Base-by-base conservation (phyloP, 805 yeast genomes). In the Yarrowia divulgata region DNA sequence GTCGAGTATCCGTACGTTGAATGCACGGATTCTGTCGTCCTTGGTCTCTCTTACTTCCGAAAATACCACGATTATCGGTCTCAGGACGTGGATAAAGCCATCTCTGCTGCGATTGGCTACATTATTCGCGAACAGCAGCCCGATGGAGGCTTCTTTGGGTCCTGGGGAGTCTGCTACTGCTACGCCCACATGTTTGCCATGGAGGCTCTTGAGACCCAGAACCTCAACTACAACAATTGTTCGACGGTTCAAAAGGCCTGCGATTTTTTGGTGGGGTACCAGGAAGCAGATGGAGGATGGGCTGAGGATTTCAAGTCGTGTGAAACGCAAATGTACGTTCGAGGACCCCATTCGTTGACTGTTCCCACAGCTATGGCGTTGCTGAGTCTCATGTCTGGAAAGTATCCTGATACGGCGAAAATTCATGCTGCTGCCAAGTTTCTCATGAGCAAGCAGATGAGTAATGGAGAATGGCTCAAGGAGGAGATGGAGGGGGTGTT, bases 141-240 rank as follows among this genome's bases (percentile, higher is more conserved):
- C 0, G 97, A 95, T 78, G 99, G 99, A 0, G 88, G 97, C 14
- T 95, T 98, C 98, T 96, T 93, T 77, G 99, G 99, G 0, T 88
- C 92, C 49, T 95, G 99, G 99, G 99, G 99, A 45, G 88, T 95
- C 6, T 95, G 99, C 77, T 93, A 84, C 76, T 91, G 97, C 0
- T 95, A 95, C 78, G 98, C 98, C 0, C 90, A 93, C 1, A 95
- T 95, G 99, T 95, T 95, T 85, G 99, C 99, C 0, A 79, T 95
- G 37, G 99, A 95, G 74, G 98, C 98, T 0, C 82, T 95, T 62
- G 81, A 86, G 35, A 85, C 94, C 4, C 89, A 89, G 35, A 91
- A 88, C 1, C 84, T 84, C 69, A 80, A 75, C 1, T 94, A 93
- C 76, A 75, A 75, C 0, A 91, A 88, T 74, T 86, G 89, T 48